Evolutionary conservation across 805 yeast species (phyloP), one percentile per base, ranked within the genome.

Genomic region (Candida sonorensis): DNA sequence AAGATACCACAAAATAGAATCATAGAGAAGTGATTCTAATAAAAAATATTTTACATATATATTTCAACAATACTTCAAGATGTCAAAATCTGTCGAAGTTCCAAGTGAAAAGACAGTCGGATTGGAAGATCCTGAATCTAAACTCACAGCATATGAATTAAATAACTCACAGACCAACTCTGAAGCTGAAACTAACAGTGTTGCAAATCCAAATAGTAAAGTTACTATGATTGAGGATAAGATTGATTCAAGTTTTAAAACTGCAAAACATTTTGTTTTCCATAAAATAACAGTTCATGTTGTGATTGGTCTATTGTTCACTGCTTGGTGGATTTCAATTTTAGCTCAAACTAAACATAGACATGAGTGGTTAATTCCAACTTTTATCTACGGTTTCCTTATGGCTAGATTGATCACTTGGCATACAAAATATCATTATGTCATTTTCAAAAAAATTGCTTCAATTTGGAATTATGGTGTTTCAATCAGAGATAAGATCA

Each of bases 331-430:
- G 72, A 45, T 67, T 30, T 61, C 70, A 10, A 66, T 67, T 29
- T 33, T 67, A 26, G 56, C 51, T 32, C 73, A 67, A 42, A 39
- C 56, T 3, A 57, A 55, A 33, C 66, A 66, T 32, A 54, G 73
- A 40, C 62, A 44, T 33, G 40, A 63, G 42, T 67, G 72, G 72
- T 61, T 67, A 45, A 64, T 67, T 38, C 72, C 72, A 15, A 66
- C 71, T 11, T 44, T 62, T 10, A 41, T 67, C 20, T 67, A 62
- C 59, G 58, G 57, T 11, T 49, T 60, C 53, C 42, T 64, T 7
- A 59, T 67, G 63, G 52, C 61, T 9, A 50, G 73, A 31, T 48
- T 67, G 35, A 63, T 67, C 37, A 51, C 68, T 10, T 66, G 66
- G 64, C 57, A 66, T 50, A 47, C 58, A 33, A 47, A 51, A 18